Evolutionary conservation across 805 yeast genomes (phyloP).

Genomic region (Monosporozyma solicola): DNA sequence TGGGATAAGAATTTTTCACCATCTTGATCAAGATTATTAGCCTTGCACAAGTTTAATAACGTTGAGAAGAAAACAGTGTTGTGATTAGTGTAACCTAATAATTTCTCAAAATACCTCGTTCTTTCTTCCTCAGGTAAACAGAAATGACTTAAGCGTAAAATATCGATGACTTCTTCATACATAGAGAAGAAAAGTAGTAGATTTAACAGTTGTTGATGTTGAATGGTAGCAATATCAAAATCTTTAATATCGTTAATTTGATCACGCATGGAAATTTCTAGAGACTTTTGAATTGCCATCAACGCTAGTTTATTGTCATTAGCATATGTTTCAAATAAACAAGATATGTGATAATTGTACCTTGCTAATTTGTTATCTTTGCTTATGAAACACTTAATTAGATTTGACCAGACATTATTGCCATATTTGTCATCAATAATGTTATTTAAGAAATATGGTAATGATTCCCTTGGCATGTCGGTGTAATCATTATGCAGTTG

Average conservation of each 20-base stretch:
- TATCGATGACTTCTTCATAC: slow-evolving; percentile 25
- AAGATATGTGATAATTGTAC: slow-evolving; percentile 22
- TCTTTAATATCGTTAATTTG: slow-evolving; percentile 7
- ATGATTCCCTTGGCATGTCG: slow-evolving; percentile 4
- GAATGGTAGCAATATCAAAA: slow-evolving; percentile 10
- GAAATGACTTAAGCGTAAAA: slow-evolving; percentile 22
- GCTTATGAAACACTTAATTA: slow-evolving; percentile 13
- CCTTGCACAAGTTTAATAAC: slow-evolving; percentile 14
- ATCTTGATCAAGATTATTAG: background rate
- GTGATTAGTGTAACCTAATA: slow-evolving; percentile 11
- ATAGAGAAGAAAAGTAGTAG: slow-evolving; percentile 19
- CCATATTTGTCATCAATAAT: slow-evolving; percentile 5
- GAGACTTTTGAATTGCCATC: slow-evolving; percentile 22
- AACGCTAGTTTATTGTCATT: slow-evolving; percentile 17
- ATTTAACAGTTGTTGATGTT: slow-evolving; percentile 22
- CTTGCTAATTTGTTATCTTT: slow-evolving; percentile 13
- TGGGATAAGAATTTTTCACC: slow-evolving; percentile 10
- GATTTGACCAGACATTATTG: slow-evolving; percentile 16
- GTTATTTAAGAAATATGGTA: slow-evolving; percentile 17
- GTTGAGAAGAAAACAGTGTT: slow-evolving; percentile 18
- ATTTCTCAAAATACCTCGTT: slow-evolving; percentile 12
- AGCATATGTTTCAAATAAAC: slow-evolving; percentile 16
- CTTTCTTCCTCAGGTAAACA: slow-evolving; percentile 16
- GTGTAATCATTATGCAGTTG: slow-evolving; percentile 20
- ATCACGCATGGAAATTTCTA: slow-evolving; percentile 14